phyloP scores from a whole-genome alignment of 2,329 filamentous ascomycete genomes.

The Phoma sp. region DNA sequence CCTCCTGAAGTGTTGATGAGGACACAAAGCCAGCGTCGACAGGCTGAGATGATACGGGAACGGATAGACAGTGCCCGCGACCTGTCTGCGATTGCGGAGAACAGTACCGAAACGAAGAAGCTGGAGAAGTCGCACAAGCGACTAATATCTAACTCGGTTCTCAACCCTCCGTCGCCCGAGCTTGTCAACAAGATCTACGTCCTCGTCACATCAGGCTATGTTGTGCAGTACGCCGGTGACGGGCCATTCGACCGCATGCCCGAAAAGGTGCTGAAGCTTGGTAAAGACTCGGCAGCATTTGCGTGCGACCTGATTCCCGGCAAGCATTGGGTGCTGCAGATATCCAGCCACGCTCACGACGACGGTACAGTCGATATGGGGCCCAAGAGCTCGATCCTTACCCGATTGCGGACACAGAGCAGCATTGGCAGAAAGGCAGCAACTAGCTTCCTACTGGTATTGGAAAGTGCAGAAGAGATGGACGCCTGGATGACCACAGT shows the following conservation, averaged over 20 bases:
- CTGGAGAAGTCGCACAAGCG: slow-evolving; percentile 54
- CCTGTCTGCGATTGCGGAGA: slow-evolving; percentile 39
- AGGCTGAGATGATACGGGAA: slow-evolving; percentile 52
- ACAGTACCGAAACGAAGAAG: slow-evolving; percentile 38
- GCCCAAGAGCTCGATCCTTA: slow-evolving; percentile 67
- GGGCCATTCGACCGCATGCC: slow-evolving; percentile 75
- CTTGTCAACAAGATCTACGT: slow-evolving; percentile 78
- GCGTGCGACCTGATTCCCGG: slow-evolving; percentile 82
- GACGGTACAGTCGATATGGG: slow-evolving; percentile 57
- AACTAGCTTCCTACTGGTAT: slow-evolving; percentile 73
- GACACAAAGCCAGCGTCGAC: slow-evolving; percentile 61
- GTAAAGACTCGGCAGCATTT: slow-evolving; percentile 79
- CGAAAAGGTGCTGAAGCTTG: slow-evolving; percentile 75
- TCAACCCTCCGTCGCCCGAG: slow-evolving; percentile 63
- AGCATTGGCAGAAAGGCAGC: slow-evolving; percentile 63
- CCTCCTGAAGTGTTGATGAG: slow-evolving; percentile 75
- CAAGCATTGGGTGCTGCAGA: slow-evolving; percentile 79
- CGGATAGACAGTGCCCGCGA: slow-evolving; percentile 48
- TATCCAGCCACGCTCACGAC: slow-evolving; percentile 70
- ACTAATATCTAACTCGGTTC: slow-evolving; percentile 46
- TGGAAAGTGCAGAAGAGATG: slow-evolving; percentile 77
- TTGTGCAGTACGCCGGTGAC: slow-evolving; percentile 77
- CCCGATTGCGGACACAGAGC: slow-evolving; percentile 68
- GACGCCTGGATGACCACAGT: slow-evolving; percentile 75
- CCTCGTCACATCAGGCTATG: slow-evolving; percentile 72